Evolutionary conservation across 2,329 filamentous ascomycete genomes (phyloP), one percentile per base, ranked within the genome.

Genomic region (Aspergillus pseudotamarii): DNA sequence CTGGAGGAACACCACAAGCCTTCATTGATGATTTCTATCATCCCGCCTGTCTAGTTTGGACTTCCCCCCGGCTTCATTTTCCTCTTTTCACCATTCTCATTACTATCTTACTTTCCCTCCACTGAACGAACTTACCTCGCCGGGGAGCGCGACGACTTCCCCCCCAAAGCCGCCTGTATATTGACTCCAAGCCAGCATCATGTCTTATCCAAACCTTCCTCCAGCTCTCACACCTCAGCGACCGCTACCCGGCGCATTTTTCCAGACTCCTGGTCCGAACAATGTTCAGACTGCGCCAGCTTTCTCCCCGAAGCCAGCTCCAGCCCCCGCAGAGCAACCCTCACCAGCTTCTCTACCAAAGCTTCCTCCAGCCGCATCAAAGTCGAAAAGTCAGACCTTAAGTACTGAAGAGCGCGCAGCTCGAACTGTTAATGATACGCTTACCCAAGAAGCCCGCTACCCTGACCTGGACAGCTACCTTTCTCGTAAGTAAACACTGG

Each of bases 391-490:
- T 60, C 82, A 84, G 64, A 76, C 79, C n/a, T 72, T 91, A 54
- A 88, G 87, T 51, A 91, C 91, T 0, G 86, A 96, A 64, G 86
- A 91, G 69, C 91, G 92, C 78, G 95, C 93, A 23, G 92, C 93
- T 54, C 86, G 85, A 68, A 94, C 91, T 23, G 90, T 99, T 76
- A 96, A 96, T 78, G 86, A 89, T 68, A 89, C 91, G 51, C 81
- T 98, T 51, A 84, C 87, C 63, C 83, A 85, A 63, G 94, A 98
- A 74, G 88, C 89, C 71, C 88, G 88, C 73, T 99, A 93, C 74
- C 94, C 94, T 8, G 92, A 96, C 67, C 82, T 99, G 21, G 94
- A 98, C 76, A 91, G 88, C 62, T 97, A 97, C 80, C 89, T 96
- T 72, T 88, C 89, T 79, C 92, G 93, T 95, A 84, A 84, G 92